These are phyloP conservation scores for Ophiostoma ulmi DNA, from an alignment of 2,329 filamentous ascomycete genomes.

Conservation along the genomic window DNA sequence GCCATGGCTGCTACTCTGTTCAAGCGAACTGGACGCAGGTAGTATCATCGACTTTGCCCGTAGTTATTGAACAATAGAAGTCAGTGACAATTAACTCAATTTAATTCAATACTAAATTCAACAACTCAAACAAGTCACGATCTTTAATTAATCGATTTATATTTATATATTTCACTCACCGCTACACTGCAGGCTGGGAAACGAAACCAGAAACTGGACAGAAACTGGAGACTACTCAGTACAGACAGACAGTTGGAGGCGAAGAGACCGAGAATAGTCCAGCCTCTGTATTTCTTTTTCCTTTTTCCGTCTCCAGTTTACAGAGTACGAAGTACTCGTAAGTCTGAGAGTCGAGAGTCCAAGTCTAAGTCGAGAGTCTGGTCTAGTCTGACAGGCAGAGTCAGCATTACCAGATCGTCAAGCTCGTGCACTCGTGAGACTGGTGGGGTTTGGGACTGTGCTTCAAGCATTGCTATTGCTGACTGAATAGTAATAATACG, in stretches of 20 bases:
- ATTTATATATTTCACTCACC: slow-evolving; percentile 8
- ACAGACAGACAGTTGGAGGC: not conserved
- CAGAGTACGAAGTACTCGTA: too few relatives aligned
- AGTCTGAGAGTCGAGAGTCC: too few relatives aligned
- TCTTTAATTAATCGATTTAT: not conserved
- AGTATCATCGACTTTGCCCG: not conserved
- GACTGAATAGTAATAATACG: not conserved
- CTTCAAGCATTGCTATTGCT: not conserved
- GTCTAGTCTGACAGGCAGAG: not conserved
- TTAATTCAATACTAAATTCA: not conserved
- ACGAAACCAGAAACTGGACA: not conserved
- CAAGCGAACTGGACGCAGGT: not conserved
- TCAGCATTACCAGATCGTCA: not conserved
- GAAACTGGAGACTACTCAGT: not conserved
- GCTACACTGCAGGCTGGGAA: slow-evolving; percentile 6
- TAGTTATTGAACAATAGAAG: not conserved
- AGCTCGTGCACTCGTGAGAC: slow-evolving; percentile 10
- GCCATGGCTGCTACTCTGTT: too few relatives aligned
- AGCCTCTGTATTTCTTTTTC: not conserved
- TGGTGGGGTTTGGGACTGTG: not conserved
- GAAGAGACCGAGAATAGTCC: slow-evolving; percentile 5
- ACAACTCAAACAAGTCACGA: not conserved
- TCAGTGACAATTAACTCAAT: not conserved
- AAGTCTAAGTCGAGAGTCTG: not conserved
- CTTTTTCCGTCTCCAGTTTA: not conserved